These are phyloP conservation scores for Entonaema liquescens DNA, from an alignment of 495 filamentous ascomycete genomes.

Conservation along the genomic window DNA sequence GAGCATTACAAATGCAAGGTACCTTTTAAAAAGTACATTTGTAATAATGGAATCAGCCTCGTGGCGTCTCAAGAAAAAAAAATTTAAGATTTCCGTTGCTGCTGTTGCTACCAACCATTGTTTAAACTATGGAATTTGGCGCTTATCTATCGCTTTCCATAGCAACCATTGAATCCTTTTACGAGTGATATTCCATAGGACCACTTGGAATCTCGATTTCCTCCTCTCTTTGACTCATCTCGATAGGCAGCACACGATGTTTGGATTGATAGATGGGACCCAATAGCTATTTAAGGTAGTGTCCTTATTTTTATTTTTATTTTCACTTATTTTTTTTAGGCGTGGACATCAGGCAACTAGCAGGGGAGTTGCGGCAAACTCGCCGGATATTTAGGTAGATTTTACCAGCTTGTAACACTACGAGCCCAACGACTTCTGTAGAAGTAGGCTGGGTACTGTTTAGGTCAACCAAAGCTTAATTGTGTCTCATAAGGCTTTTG, in stretches of 20 bases:
- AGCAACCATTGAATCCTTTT: not conserved
- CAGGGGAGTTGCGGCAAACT: not conserved
- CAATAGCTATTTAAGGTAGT: not conserved
- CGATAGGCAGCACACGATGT: not conserved
- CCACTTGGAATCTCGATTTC: not conserved
- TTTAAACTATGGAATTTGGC: not conserved
- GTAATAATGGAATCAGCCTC: not conserved
- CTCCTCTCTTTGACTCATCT: not conserved
- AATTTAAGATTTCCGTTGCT: not conserved
- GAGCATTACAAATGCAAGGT: not conserved
- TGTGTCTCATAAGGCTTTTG: not conserved
- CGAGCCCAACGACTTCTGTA: constrained; percentile 16
- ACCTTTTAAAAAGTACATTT: not conserved
- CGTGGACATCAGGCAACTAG: constrained; percentile 3
- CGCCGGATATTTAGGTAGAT: constrained; percentile 2
- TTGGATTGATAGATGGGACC: not conserved
- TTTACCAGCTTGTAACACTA: constrained; percentile 5
- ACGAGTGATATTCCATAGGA: not conserved
- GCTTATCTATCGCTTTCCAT: not conserved
- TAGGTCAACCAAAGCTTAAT: constrained; percentile 14
- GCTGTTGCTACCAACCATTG: not conserved
- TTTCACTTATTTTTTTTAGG: too few species aligned
- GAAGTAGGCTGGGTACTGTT: constrained; percentile 28
- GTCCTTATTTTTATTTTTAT: not conserved
- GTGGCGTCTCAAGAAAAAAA: not conserved